Evolutionary conservation across 371 early-diverging fungal genomes (phyloP).

Genomic region (Rhizopus microsporus): DNA sequence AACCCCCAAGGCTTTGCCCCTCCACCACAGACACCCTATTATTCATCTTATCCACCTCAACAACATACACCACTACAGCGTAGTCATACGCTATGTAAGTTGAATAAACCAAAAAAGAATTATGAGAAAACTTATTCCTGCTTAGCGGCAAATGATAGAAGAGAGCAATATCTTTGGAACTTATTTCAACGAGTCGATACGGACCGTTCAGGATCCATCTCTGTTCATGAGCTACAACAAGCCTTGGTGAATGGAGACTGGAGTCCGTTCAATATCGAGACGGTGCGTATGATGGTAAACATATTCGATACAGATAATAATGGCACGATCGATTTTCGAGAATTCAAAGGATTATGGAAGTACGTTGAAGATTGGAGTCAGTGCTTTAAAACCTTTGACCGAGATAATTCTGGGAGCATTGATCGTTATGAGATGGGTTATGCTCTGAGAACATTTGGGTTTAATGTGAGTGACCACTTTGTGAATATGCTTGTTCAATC

Average conservation of each 20-base stretch:
- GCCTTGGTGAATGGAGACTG: constrained; percentile 69
- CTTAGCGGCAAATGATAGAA: constrained; percentile 28
- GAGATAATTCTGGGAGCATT: constrained; percentile 77
- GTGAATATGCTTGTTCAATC: constrained; percentile 63
- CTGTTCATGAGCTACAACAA: constrained; percentile 54
- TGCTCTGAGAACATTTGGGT: constrained; percentile 78
- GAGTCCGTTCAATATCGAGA: constrained; percentile 62
- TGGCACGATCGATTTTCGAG: constrained; percentile 91
- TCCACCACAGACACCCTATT: too few relatives aligned
- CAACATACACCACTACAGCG: constrained; percentile 2
- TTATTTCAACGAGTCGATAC: constrained; percentile 77
- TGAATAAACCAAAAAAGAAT: not conserved
- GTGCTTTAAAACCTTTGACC: constrained; percentile 80
- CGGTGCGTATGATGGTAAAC: constrained; percentile 61
- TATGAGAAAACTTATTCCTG: not conserved
- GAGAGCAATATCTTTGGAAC: constrained; percentile 52
- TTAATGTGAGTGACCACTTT: constrained; percentile 60
- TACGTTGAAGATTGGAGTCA: constrained; percentile 76
- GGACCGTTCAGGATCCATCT: constrained; percentile 41
- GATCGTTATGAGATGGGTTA: constrained; percentile 71
- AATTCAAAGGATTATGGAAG: constrained; percentile 81
- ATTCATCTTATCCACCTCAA: too few relatives aligned
- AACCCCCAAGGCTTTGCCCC: too few relatives aligned
- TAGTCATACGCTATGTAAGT: constrained; percentile 2
- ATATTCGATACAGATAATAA: constrained; percentile 86